Conservation (phyloP, 768 basidiomycete genomes). For the Naematelia encephala region DNA sequence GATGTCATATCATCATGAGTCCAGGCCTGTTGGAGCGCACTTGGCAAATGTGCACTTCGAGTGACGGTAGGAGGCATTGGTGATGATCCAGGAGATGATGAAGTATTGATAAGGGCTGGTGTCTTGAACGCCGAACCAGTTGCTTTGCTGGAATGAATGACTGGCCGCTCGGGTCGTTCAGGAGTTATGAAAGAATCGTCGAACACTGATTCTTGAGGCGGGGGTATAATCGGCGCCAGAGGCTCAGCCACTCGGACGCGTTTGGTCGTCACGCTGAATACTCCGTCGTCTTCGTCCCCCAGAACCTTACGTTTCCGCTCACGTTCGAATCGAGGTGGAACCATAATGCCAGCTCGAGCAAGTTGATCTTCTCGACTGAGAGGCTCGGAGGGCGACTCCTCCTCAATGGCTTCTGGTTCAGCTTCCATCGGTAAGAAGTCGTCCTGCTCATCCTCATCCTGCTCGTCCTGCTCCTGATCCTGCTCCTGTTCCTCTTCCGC, state of each 20-base stretch:
- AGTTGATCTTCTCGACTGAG: slow-evolving; percentile 5
- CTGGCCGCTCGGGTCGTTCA: slow-evolving; percentile 26
- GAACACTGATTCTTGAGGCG: slow-evolving; percentile 23
- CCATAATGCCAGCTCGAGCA: slow-evolving; percentile 19
- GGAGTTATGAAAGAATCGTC: slow-evolving; percentile 40
- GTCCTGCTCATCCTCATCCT: slow-evolving; percentile 27
- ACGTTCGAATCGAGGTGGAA: slow-evolving; percentile 30
- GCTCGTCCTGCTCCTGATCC: too few relatives aligned
- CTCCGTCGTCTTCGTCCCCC: slow-evolving; percentile 34
- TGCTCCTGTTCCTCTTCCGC: slow-evolving; percentile 34
- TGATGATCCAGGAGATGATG: slow-evolving; percentile 43
- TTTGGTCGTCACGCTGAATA: slow-evolving; percentile 24
- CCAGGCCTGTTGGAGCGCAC: slow-evolving; percentile 35
- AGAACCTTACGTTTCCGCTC: slow-evolving; percentile 16
- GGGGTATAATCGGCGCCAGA: slow-evolving; percentile 24
- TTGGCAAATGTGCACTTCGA: slow-evolving; percentile 35
- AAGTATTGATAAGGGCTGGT: slow-evolving; percentile 37
- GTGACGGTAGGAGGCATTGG: slow-evolving; percentile 41
- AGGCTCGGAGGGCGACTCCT: slow-evolving; percentile 3
- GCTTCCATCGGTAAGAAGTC: slow-evolving; percentile 30
- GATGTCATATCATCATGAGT: slow-evolving; percentile 34
- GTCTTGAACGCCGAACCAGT: slow-evolving; percentile 37
- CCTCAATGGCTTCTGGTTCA: slow-evolving; percentile 15
- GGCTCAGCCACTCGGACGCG: slow-evolving; percentile 36
- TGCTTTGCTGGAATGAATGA: not conserved